Evolutionary conservation across 768 basidiomycete species (phyloP).

Genomic region (Tylopilus felleus): DNA sequence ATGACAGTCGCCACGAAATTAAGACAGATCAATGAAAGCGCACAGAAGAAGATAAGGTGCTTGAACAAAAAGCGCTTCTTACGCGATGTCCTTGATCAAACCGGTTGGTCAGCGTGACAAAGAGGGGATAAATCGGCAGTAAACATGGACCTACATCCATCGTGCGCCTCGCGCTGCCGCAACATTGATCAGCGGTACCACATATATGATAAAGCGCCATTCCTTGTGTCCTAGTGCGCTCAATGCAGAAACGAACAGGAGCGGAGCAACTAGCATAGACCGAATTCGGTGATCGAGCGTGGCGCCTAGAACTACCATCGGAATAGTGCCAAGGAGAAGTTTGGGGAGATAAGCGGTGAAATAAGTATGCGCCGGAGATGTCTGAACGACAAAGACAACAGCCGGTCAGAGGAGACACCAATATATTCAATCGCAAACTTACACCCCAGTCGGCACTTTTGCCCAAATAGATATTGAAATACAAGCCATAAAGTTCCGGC

Average conservation of each 20-base stretch:
- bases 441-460: conserved; percentile 94
- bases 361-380: conserved; percentile 68
- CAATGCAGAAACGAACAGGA: conserved; percentile 57
- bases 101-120: neutral
- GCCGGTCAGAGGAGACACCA: neutral
- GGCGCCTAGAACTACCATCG: conserved; percentile 56
- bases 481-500: conserved; percentile 79
- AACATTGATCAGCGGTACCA: conserved; percentile 77
- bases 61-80: conserved; percentile 49
- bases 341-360: conserved; percentile 70
- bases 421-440: conserved; percentile 29
- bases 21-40: conserved; percentile 44
- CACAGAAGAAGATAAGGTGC: conserved; percentile 42
- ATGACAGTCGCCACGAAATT: conserved; percentile 56
- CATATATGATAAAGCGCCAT: conserved; percentile 94
- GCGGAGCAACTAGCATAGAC: conserved; percentile 47
- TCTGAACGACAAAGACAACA: conserved; percentile 36
- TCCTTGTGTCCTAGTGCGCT: conserved; percentile 90
- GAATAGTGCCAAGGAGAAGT: conserved; percentile 62
- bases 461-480: conserved; percentile 85
- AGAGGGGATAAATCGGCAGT: neutral
- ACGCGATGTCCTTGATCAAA: conserved; percentile 38
- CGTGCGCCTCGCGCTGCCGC: conserved; percentile 65
- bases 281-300: conserved; percentile 47
- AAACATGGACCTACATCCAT: conserved; percentile 52